Evolutionary conservation across 1,284 basidiomycete genomes (phyloP), one percentile per base, ranked within the genome.

Genomic region (Malassezia furfur): DNA sequence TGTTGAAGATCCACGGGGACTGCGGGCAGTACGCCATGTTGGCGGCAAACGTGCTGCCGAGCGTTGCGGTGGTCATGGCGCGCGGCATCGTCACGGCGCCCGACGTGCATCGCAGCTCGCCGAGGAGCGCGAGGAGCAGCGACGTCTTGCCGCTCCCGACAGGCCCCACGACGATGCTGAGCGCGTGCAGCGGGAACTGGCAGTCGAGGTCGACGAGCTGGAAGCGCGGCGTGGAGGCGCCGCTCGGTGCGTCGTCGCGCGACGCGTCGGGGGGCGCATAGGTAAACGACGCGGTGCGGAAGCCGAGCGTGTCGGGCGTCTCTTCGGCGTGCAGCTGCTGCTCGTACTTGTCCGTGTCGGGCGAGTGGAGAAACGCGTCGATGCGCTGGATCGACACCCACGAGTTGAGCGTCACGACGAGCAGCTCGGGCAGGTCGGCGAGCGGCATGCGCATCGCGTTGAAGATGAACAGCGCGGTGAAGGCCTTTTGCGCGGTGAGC

Each of bases 11-110:
- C 62, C 62, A 66, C 1, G 58, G 48, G 41, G 48, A 56, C 37
- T 66, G 64, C 11, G 44, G 17, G 36, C 57, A 54, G 34, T 62
- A 66, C 6, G 57, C 61, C 11, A 55, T 48, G 12, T 38, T 40
- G 7, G 48, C 88, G 84, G 66, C 81, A 28, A 85, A 75, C 22
- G 22, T 40, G 0, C 85, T 83, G 25, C 82, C 76, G 5, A 34
- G 19, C 17, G 43, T 41, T 10, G 22, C 21, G 21, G 21, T 5
- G 39, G 2, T 46, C 5, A 10, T 10, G 30, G 25, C 17, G 12
- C 54, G 43, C 1, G 57, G 60, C 34, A 59, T 48, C 7, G 17
- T 19, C 34, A 36, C 30, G 32, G 44, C 46, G 22, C 64, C 64
- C 0, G 34, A 9, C 0, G 47, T 9, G 8, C 50, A 8, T 0